Evolutionary conservation across 306 rosid genomes (phyloP).

Genomic region (Gastrolobium bilobum): DNA sequence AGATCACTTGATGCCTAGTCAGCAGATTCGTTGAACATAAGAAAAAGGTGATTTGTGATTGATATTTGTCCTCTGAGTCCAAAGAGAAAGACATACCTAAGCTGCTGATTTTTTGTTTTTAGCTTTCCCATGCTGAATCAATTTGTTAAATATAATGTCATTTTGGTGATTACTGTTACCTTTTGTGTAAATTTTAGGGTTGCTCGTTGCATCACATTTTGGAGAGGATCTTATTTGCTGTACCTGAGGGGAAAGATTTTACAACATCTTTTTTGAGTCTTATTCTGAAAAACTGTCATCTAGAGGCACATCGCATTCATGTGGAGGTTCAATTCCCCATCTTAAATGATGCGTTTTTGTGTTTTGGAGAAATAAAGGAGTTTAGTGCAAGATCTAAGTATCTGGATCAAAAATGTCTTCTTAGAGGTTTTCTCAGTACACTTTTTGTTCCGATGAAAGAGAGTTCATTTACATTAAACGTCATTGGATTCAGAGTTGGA

Average conservation of each 20-base stretch:
- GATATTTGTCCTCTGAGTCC: not conserved
- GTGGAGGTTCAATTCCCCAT: slow-evolving; percentile 66
- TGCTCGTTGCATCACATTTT: slow-evolving; percentile 75
- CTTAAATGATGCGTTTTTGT: slow-evolving; percentile 57
- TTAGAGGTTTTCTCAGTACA: slow-evolving; percentile 61
- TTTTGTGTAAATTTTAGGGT: slow-evolving; percentile 73
- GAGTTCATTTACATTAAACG: slow-evolving; percentile 56
- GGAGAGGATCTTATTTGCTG: slow-evolving; percentile 63
- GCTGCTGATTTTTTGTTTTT: slow-evolving; percentile 1
- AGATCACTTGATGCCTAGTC: not conserved
- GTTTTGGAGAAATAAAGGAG: slow-evolving; percentile 65
- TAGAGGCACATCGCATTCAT: slow-evolving; percentile 56
- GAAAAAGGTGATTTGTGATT: slow-evolving; percentile 15
- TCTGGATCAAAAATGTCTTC: slow-evolving; percentile 61
- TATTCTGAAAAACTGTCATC: slow-evolving; percentile 73
- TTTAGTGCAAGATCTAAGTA: slow-evolving; percentile 63
- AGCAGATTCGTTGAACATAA: slow-evolving; percentile 3
- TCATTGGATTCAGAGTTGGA: slow-evolving; percentile 66
- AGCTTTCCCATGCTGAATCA: slow-evolving; percentile 20
- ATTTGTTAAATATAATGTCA: slow-evolving; percentile 36
- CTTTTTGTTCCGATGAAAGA: slow-evolving; percentile 64
- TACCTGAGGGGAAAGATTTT: slow-evolving; percentile 57
- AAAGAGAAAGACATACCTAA: not conserved
- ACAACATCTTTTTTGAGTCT: slow-evolving; percentile 62
- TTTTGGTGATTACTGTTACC: slow-evolving; percentile 38